A percentile compares a stretch with the other conserved stretches of the same genome.
Conservation (phyloP, 495 filamentous ascomycete genomes). For the Geoglossum glabrum region DNA sequence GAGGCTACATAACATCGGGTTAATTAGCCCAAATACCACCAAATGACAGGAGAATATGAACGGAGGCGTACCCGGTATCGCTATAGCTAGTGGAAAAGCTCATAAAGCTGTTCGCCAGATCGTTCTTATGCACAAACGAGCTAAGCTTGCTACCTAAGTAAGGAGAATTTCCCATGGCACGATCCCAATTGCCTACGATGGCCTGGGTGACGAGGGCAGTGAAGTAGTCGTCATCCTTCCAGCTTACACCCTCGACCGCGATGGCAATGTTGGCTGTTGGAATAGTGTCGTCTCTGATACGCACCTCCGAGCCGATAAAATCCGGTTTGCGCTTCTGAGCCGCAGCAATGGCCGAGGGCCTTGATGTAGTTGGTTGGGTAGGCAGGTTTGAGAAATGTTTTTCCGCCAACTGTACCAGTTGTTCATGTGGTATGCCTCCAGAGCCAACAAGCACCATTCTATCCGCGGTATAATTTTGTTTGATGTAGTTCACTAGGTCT, state of each 20-base stretch:
- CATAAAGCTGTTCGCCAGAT: conserved; percentile 98
- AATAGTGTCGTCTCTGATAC: conserved; percentile 89
- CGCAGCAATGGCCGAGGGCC: conserved; percentile 38
- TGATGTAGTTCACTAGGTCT: conserved; percentile 88
- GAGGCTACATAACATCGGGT: conserved; percentile 35
- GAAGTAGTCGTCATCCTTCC: conserved; percentile 98
- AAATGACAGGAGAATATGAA: neutral
- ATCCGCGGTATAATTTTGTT: conserved; percentile 97
- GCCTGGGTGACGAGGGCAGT: conserved; percentile 88
- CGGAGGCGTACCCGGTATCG: conserved; percentile 68
- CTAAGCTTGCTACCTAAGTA: conserved; percentile 97
- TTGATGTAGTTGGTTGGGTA: conserved; percentile 45
- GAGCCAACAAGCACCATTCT: conserved; percentile 97
- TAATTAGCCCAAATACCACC: neutral
- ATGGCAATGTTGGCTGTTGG: conserved; percentile 94
- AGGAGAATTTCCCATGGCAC: conserved; percentile 88
- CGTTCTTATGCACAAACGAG: conserved; percentile 74
- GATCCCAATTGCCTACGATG: conserved; percentile 99
- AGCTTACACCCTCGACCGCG: conserved; percentile 97
- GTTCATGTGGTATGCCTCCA: conserved; percentile 79
- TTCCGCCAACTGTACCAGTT: conserved; percentile 89
- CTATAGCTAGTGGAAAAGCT: conserved; percentile 99
- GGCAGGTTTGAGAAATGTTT: conserved; percentile 76
- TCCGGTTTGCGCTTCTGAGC: conserved; percentile 73
- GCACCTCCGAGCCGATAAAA: conserved; percentile 88